These are phyloP conservation scores for Pythium sukuiense DNA, from an alignment of 352 stramenopile species.

Conservation along the genomic window DNA sequence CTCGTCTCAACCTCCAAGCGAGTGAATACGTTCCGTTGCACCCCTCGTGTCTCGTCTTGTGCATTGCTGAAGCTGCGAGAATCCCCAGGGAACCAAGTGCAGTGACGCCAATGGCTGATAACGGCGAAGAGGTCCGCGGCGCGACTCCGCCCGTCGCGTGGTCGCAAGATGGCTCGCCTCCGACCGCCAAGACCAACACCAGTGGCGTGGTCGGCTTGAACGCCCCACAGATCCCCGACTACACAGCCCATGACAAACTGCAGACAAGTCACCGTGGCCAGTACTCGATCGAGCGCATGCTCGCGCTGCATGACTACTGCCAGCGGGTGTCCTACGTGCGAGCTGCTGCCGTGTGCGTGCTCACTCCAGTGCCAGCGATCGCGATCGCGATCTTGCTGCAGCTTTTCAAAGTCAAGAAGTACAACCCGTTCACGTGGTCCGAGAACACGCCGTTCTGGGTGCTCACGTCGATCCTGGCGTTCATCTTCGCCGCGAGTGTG, in stretches of 20 bases:
- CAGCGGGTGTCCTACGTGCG: slow-evolving; percentile 1
- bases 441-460: slow-evolving; percentile 10
- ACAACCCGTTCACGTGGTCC: slow-evolving; percentile 11
- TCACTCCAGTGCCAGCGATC: slow-evolving; percentile 13
- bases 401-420: slow-evolving; percentile 14
- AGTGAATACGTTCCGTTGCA: background rate
- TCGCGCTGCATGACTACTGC: slow-evolving; percentile 13
- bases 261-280: slow-evolving; percentile 17
- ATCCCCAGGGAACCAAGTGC: too few relatives aligned
- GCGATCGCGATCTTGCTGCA: slow-evolving; percentile 6
- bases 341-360: slow-evolving; percentile 10
- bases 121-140: background rate
- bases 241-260: slow-evolving; percentile 14
- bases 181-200: background rate
- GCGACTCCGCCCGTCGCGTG: background rate
- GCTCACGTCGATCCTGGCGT: background rate
- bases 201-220: slow-evolving; percentile 6
- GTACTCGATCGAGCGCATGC: slow-evolving; percentile 22
- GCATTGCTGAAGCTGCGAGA: background rate
- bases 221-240: slow-evolving; percentile 5
- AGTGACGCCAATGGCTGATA: background rate
- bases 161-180: background rate
- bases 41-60: background rate
- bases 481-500: slow-evolving; percentile 5
- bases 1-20: background rate